A percentile compares a stretch with the other conserved stretches of the same genome.
Evolutionary conservation across 352 stramenopile genomes (phyloP).

Genomic region (Pythium oligandrum): DNA sequence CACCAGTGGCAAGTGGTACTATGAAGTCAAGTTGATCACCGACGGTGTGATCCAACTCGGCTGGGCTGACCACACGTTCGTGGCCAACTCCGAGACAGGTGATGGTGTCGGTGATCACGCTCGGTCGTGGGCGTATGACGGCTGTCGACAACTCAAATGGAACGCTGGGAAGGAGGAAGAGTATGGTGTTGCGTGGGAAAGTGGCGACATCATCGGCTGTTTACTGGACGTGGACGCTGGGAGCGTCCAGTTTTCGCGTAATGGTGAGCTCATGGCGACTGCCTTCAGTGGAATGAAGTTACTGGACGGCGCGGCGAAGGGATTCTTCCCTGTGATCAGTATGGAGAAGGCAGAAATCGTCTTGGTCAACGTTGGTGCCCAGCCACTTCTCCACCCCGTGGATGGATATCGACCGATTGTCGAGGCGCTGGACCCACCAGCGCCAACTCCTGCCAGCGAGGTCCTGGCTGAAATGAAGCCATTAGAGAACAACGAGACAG

Average conservation of each 20-base stretch:
- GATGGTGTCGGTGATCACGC: conserved; percentile 89
- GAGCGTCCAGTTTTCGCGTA: conserved; percentile 77
- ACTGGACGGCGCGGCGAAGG: conserved; percentile 15
- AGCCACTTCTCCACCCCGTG: conserved; percentile 55
- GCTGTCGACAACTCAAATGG: conserved; percentile 82
- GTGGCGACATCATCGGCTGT: conserved; percentile 88
- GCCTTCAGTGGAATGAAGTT: conserved; percentile 52
- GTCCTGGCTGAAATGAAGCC: background rate
- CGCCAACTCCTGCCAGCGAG: background rate
- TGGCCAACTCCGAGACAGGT: conserved; percentile 66
- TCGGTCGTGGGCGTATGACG: conserved; percentile 90
- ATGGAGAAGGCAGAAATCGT: conserved; percentile 80
- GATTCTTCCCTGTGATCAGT: conserved; percentile 79
- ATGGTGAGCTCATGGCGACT: conserved; percentile 64
- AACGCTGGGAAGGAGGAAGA: conserved; percentile 55
- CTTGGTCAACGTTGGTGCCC: conserved; percentile 79
- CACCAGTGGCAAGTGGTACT: conserved; percentile 81
- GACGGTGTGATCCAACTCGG: conserved; percentile 89
- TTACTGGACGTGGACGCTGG: conserved; percentile 72
- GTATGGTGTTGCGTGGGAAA: conserved; percentile 63
- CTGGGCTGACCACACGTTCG: conserved; percentile 85
- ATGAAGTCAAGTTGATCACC: conserved; percentile 88
- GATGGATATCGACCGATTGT: conserved; percentile 43
- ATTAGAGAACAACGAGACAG: conserved; percentile 3
- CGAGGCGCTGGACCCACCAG: conserved; percentile 19